Conservation (phyloP, 2,329 filamentous ascomycete species). For the Calonectria naviculata region DNA sequence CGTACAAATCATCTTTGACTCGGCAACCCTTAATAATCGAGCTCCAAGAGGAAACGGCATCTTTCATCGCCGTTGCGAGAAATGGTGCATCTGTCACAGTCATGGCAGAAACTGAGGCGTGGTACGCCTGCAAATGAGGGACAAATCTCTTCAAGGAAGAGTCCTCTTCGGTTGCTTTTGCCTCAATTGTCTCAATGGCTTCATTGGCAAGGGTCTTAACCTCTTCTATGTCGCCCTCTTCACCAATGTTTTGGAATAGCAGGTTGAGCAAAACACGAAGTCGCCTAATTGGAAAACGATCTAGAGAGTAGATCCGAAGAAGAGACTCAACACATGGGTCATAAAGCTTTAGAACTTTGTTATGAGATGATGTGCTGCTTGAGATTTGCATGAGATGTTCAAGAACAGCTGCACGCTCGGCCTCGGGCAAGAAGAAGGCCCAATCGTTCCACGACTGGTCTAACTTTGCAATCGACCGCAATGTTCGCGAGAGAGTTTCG, state of each 20-base stretch:
- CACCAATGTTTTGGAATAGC: constrained; percentile 60
- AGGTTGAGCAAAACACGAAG: constrained; percentile 63
- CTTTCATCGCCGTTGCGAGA: constrained; percentile 45
- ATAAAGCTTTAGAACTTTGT: constrained; percentile 52
- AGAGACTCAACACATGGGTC: constrained; percentile 60
- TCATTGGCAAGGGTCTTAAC: constrained; percentile 54
- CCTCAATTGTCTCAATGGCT: constrained; percentile 48
- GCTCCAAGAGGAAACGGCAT: constrained; percentile 58
- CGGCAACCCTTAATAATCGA: constrained; percentile 51
- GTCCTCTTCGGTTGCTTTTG: constrained; percentile 57
- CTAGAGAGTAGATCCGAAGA: constrained; percentile 60
- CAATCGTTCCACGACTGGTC: constrained; percentile 67
- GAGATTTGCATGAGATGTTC: constrained; percentile 69
- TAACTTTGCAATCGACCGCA: constrained; percentile 70
- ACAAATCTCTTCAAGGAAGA: constrained; percentile 55
- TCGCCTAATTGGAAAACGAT: constrained; percentile 63
- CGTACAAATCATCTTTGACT: constrained; percentile 54
- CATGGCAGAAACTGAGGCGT: constrained; percentile 57
- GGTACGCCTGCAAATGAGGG: constrained; percentile 59
- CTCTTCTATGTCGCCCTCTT: constrained; percentile 50
- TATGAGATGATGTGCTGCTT: constrained; percentile 47
- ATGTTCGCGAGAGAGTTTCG: constrained; percentile 66
- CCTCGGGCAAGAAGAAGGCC: constrained; percentile 62
- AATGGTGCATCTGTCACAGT: constrained; percentile 47
- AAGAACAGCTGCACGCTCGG: constrained; percentile 66